phyloP scores from a whole-genome alignment of 306 rosid genomes.

The Castanopsis chinensis region DNA sequence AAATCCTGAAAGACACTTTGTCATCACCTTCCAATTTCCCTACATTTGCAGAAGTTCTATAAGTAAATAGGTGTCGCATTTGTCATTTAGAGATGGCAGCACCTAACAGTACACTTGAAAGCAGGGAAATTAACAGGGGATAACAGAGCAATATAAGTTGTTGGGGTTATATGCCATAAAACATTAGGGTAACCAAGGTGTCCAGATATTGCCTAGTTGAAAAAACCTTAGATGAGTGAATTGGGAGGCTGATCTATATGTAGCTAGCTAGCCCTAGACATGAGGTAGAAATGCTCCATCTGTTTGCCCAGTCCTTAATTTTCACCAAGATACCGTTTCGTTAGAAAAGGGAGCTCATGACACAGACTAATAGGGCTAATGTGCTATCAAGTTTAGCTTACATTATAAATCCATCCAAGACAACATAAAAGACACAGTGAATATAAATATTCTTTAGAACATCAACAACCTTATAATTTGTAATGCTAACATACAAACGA shows the following conservation, averaged over 20 bases:
- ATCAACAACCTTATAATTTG: not conserved
- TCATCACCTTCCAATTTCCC: not conserved
- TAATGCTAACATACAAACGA: not conserved
- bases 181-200: not conserved
- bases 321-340: not conserved
- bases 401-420: not conserved
- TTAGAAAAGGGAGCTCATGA: not conserved
- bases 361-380: not conserved
- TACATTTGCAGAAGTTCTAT: not conserved
- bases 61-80: not conserved
- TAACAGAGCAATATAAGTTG: not conserved
- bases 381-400: not conserved
- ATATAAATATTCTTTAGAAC: not conserved
- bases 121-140: not conserved
- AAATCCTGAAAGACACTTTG: not conserved
- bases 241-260: not conserved
- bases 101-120: not conserved
- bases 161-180: not conserved
- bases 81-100: conserved; percentile 1
- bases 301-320: not conserved
- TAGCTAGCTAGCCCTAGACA: not conserved
- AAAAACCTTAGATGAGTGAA: not conserved
- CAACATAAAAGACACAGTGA: not conserved
- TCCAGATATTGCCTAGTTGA: not conserved
- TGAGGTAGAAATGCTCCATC: not conserved